These are phyloP conservation scores for Chrysosphaeria jannelii DNA, from an alignment of 2,329 filamentous ascomycete genomes.

Conservation along the genomic window DNA sequence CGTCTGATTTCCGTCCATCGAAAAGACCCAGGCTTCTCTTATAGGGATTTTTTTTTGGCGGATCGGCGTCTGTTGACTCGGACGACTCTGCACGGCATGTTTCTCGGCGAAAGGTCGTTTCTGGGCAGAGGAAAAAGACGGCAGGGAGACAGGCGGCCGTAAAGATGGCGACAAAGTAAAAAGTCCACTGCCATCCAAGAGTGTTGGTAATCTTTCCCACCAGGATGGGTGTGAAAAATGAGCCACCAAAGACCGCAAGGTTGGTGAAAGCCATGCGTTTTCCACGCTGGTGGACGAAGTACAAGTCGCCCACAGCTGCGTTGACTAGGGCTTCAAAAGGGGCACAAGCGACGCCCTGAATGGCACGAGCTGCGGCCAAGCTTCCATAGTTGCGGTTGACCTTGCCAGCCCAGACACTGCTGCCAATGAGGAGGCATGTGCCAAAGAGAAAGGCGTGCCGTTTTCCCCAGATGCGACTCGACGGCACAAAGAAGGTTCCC, in stretches of 20 bases:
- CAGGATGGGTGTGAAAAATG: slow-evolving; percentile 51
- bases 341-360: slow-evolving; percentile 64
- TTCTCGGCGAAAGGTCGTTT: slow-evolving; percentile 43
- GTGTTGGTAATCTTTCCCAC: slow-evolving; percentile 57
- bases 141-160: slow-evolving; percentile 35
- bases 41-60: slow-evolving; percentile 20
- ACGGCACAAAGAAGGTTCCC: slow-evolving; percentile 64
- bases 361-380: slow-evolving; percentile 46
- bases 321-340: slow-evolving; percentile 81
- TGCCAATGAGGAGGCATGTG: slow-evolving; percentile 38
- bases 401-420: slow-evolving; percentile 50
- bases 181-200: slow-evolving; percentile 65
- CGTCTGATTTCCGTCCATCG: slow-evolving; percentile 55
- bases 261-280: slow-evolving; percentile 59
- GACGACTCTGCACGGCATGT: slow-evolving; percentile 1
- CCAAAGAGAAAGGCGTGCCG: slow-evolving; percentile 64
- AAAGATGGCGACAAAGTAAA: slow-evolving; percentile 73
- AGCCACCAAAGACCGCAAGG: slow-evolving; percentile 23
- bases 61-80: slow-evolving; percentile 1
- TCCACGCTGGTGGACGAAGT: slow-evolving; percentile 55
- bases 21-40: slow-evolving; percentile 33
- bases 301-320: slow-evolving; percentile 66
- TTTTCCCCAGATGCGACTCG: slow-evolving; percentile 75
- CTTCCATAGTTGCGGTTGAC: slow-evolving; percentile 36
- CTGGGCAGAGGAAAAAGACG: slow-evolving; percentile 53